These are phyloP conservation scores for Penicillium sp. DNA, from an alignment of 2,329 filamentous ascomycete species.

Conservation along the genomic window DNA sequence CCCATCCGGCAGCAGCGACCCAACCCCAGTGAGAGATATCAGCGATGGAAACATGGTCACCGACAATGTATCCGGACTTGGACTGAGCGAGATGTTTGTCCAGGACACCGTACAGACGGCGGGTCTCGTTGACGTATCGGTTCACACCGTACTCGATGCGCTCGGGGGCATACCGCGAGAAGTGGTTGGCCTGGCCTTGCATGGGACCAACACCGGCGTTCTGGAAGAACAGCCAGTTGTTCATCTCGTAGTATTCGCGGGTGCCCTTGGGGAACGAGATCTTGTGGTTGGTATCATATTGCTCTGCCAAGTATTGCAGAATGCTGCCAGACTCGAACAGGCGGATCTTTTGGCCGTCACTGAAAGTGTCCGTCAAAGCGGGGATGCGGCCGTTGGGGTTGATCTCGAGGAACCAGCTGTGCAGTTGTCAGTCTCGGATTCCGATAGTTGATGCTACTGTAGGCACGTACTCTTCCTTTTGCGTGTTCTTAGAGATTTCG, in stretches of 20 bases:
- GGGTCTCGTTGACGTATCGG: constrained; percentile 78
- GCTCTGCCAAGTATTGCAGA: constrained; percentile 77
- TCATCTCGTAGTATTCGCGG: constrained; percentile 74
- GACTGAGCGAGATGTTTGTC: constrained; percentile 64
- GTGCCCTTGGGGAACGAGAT: constrained; percentile 73
- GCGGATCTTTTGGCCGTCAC: constrained; percentile 68
- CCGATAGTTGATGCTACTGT: neutral
- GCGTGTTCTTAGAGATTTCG: constrained; percentile 70
- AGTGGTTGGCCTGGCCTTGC: constrained; percentile 84
- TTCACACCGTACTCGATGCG: constrained; percentile 79
- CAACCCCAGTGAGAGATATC: constrained; percentile 82
- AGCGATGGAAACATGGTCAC: constrained; percentile 53
- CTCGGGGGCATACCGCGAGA: constrained; percentile 76
- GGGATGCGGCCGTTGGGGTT: constrained; percentile 93
- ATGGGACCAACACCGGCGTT: constrained; percentile 79
- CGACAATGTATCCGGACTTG: constrained; percentile 53
- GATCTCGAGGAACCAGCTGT: constrained; percentile 78
- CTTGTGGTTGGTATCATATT: constrained; percentile 79
- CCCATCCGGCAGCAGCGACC: constrained; percentile 61
- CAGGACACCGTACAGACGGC: constrained; percentile 75
- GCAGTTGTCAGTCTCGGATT: constrained; percentile 7
- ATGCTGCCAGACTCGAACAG: constrained; percentile 84
- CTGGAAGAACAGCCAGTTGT: constrained; percentile 76
- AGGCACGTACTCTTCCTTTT: constrained; percentile 62
- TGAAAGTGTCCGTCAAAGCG: constrained; percentile 75